These are phyloP conservation scores for Candida arabinofermentans DNA, from an alignment of 805 yeast genomes.

Conservation along the genomic window DNA sequence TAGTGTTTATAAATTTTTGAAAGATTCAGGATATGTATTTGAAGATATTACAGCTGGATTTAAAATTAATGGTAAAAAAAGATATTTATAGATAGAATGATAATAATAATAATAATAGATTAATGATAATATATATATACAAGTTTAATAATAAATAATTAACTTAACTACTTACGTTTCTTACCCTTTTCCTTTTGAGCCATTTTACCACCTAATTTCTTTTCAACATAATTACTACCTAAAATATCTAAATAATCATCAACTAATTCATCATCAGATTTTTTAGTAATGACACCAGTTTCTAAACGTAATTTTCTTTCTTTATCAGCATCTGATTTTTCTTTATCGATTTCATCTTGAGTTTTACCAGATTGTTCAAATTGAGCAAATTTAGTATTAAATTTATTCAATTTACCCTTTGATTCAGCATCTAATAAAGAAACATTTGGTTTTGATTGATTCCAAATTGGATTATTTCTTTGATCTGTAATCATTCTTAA, in stretches of 20 bases:
- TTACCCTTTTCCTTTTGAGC: slow-evolving; percentile 29
- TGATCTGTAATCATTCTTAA: slow-evolving; percentile 83
- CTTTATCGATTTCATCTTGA: slow-evolving; percentile 24
- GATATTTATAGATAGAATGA: background rate
- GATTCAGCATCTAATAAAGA: slow-evolving; percentile 75
- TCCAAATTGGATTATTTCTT: slow-evolving; percentile 85
- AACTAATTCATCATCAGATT: slow-evolving; percentile 17
- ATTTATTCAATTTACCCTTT: slow-evolving; percentile 73
- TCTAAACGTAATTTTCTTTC: slow-evolving; percentile 27
- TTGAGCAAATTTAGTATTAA: slow-evolving; percentile 61
- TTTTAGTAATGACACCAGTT: slow-evolving; percentile 24
- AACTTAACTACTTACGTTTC: slow-evolving; percentile 24
- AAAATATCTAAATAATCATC: slow-evolving; percentile 56
- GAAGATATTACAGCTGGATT: slow-evolving; percentile 45
- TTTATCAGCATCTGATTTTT: slow-evolving; percentile 23
- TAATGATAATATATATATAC: background rate
- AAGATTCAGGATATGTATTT: slow-evolving; percentile 35
- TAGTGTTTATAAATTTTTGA: slow-evolving; percentile 39
- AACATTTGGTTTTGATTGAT: slow-evolving; percentile 77
- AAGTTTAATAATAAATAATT: slow-evolving; percentile 1
- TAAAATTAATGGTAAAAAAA: slow-evolving; percentile 38
- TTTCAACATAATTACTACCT: slow-evolving; percentile 40
- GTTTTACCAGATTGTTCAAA: slow-evolving; percentile 38
- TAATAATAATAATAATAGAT: background rate
- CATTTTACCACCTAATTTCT: slow-evolving; percentile 33